These are phyloP conservation scores for Diaporthe destruens DNA, from an alignment of 2,329 filamentous ascomycete genomes.

Conservation along the genomic window DNA sequence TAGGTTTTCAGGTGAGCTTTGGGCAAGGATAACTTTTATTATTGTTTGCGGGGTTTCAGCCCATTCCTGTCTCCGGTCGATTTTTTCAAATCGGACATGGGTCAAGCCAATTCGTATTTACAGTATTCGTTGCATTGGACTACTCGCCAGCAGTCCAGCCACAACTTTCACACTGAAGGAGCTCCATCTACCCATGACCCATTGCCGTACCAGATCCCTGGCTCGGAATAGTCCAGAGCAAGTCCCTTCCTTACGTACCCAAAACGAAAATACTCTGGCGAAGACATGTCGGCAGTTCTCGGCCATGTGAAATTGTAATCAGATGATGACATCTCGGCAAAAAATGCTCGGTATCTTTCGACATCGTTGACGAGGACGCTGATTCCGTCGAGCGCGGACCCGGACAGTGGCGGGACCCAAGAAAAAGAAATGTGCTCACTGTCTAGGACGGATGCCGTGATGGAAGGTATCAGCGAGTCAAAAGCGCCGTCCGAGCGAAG, in stretches of 20 bases:
- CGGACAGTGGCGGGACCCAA: neutral
- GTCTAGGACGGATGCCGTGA: slow-evolving; percentile 1
- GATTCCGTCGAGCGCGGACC: slow-evolving; percentile 74
- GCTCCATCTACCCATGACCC: slow-evolving; percentile 37
- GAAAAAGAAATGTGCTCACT: slow-evolving; percentile 2
- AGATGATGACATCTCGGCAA: slow-evolving; percentile 47
- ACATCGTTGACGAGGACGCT: slow-evolving; percentile 89
- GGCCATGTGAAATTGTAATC: slow-evolving; percentile 8
- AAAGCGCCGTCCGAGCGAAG: slow-evolving; percentile 59
- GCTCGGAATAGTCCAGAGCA: slow-evolving; percentile 37
- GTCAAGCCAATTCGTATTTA: no score
- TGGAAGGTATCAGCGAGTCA: slow-evolving; percentile 16
- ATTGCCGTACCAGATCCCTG: slow-evolving; percentile 41
- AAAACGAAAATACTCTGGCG: slow-evolving; percentile 43
- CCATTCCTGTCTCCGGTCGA: no score
- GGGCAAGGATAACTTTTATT: no score
- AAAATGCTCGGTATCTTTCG: slow-evolving; percentile 79
- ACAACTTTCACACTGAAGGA: neutral
- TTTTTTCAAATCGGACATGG: no score
- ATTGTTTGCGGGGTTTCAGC: no score
- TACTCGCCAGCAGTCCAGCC: neutral
- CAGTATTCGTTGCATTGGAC: neutral
- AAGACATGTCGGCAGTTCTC: neutral
- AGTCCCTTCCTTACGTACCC: slow-evolving; percentile 40
- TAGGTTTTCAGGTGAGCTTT: no score